These are phyloP conservation scores for Proliferodiscus dingleyae DNA, from an alignment of 2,329 filamentous ascomycete genomes.

Conservation along the genomic window DNA sequence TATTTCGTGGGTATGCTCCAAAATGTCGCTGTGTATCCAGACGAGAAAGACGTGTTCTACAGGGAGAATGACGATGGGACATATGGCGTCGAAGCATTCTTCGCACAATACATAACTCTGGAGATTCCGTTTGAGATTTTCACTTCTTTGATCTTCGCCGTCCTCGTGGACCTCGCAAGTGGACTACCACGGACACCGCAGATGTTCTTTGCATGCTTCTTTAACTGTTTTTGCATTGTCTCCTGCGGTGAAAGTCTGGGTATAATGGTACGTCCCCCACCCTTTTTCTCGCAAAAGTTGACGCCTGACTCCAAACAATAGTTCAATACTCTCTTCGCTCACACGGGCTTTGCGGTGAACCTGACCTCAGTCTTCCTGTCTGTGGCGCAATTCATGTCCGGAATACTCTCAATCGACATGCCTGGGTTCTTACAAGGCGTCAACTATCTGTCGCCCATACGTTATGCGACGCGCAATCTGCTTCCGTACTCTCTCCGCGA, in stretches of 20 bases:
- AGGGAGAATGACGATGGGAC: constrained; percentile 69
- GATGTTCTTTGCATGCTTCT: constrained; percentile 64
- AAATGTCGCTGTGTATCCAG: constrained; percentile 70
- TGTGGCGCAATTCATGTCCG: constrained; percentile 66
- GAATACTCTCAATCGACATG: constrained; percentile 66
- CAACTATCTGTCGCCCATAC: constrained; percentile 68
- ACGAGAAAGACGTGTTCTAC: constrained; percentile 71
- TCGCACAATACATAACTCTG: constrained; percentile 63
- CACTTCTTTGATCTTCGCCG: constrained; percentile 59
- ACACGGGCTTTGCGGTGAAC: constrained; percentile 73
- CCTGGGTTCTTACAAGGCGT: constrained; percentile 60
- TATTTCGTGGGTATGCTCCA: constrained; percentile 77
- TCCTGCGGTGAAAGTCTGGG: constrained; percentile 71
- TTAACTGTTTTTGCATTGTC: constrained; percentile 68
- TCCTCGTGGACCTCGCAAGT: constrained; percentile 59
- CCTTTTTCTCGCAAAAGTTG: not conserved
- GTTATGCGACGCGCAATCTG: constrained; percentile 64
- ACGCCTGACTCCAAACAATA: constrained; percentile 11
- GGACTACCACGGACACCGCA: constrained; percentile 57
- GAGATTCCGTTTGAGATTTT: constrained; percentile 69
- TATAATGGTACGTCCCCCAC: constrained; percentile 46
- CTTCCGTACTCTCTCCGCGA: constrained; percentile 59
- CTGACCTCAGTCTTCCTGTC: constrained; percentile 65
- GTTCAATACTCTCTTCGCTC: constrained; percentile 71
- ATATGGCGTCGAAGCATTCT: constrained; percentile 67